Evolutionary conservation across 2,329 filamentous ascomycete genomes (phyloP), one percentile per base, ranked within the genome.

Genomic region (Penicillium digitatum): DNA sequence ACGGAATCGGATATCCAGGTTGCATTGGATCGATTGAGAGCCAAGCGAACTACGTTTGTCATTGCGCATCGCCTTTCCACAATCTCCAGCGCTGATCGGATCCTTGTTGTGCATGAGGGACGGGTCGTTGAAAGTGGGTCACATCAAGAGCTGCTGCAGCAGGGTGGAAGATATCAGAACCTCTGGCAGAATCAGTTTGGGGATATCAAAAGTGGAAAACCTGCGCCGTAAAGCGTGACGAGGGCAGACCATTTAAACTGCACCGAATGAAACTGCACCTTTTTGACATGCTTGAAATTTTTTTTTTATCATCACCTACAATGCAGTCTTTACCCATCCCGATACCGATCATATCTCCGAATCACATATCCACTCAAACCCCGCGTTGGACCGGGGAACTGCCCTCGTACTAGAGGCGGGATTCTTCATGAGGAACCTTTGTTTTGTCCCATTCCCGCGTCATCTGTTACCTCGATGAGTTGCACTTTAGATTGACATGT

Each of bases 51-150:
- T 14, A 72, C 66, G 6, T 50, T 74, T 51, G 63, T 68, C 5
- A 67, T 75, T 50, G 72, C 73, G 11, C 72, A 76, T 57, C 70
- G 74, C 2, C 57, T 77, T 22, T 68, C 65, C 10, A 76, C 74
- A 0, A 67, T 77, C 27, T 64, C 65, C 27, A 62, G 70, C n/a
- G 57, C 60, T 7, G 60, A 62, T 40, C 46, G 40, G 9, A 62
- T 61, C 18, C 47, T 59, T n/a, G 75, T 77, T 26, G 66, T 78
- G 52, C 70, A 71, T 20, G 66, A 69, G 5, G 75, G 75, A 3
- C 67, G 55, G 48, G 67, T 77, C 24, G 69, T 68, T 20, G 75
- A 77, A 56, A 64, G 61, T 24, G 75, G 75, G 2, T 74, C 68
- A n/a, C 75, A 78, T 64, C 52, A 63, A 27, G 72, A 76, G 53